A percentile compares a stretch with the other conserved stretches of the same genome.
Conservation (phyloP, 2,329 filamentous ascomycete species). For the Pseudogymnoascus pannorum region DNA sequence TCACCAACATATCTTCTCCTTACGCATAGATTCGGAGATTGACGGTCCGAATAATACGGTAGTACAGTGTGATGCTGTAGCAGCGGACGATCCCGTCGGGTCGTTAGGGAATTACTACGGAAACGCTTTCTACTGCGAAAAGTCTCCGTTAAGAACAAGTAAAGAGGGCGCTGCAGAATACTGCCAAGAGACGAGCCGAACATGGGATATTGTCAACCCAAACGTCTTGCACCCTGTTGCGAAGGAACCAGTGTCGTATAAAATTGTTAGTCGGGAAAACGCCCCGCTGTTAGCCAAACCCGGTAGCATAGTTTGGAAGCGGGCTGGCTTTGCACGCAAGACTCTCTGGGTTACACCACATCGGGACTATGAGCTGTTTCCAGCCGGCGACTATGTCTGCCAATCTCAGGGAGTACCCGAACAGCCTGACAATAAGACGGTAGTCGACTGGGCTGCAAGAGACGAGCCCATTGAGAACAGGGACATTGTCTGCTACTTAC, state of each 20-base stretch:
- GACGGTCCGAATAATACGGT: constrained; percentile 81
- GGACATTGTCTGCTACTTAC: constrained; percentile 89
- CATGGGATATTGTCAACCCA: constrained; percentile 87
- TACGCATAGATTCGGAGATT: constrained; percentile 79
- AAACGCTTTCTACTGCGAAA: constrained; percentile 82
- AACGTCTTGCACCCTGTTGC: constrained; percentile 79
- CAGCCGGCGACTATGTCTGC: constrained; percentile 53
- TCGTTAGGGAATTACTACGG: constrained; percentile 79
- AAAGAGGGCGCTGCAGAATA: constrained; percentile 69
- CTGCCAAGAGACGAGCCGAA: constrained; percentile 67
- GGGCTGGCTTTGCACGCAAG: constrained; percentile 51
- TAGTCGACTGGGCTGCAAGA: constrained; percentile 44
- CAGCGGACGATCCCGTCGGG: constrained; percentile 66
- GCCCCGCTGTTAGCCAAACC: constrained; percentile 72
- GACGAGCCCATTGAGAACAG: constrained; percentile 66
- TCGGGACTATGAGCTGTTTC: constrained; percentile 50
- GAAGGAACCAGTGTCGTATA: constrained; percentile 78
- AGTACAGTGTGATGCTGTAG: constrained; percentile 71
- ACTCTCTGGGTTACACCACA: constrained; percentile 52
- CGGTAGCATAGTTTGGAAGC: constrained; percentile 63
- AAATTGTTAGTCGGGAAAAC: constrained; percentile 81
- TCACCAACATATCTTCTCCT: constrained; percentile 90
- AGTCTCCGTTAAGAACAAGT: constrained; percentile 69
- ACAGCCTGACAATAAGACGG: constrained; percentile 33
- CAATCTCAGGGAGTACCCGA: constrained; percentile 47